Conservation (phyloP, 179 eudicot genomes). For the Gypsophila paniculata region DNA sequence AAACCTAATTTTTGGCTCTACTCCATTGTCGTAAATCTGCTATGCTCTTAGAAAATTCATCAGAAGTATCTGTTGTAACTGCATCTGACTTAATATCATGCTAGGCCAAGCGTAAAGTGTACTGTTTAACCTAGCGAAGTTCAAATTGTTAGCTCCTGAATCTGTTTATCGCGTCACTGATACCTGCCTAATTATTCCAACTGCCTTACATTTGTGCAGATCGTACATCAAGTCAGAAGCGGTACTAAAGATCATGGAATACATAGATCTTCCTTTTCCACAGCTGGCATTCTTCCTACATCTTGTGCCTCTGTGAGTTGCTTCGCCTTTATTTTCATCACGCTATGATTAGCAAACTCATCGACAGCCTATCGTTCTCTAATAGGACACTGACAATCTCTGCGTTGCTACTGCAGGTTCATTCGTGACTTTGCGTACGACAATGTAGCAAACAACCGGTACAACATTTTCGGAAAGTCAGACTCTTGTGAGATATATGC, state of each 20-base stretch:
- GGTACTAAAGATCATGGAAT: conserved; percentile 94
- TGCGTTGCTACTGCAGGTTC: conserved; percentile 43
- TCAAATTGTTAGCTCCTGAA: not conserved
- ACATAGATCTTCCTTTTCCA: conserved; percentile 83
- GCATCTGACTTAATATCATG: not conserved
- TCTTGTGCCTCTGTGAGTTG: conserved; percentile 78
- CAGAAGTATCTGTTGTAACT: too few relatives aligned
- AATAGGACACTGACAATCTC: not conserved
- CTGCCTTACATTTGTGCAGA: conserved; percentile 33
- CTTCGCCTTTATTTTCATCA: not conserved
- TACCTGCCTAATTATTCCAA: not conserved
- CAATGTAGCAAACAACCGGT: conserved; percentile 84
- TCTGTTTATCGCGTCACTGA: not conserved
- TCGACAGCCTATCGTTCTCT: too few relatives aligned
- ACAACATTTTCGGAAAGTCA: conserved; percentile 75
- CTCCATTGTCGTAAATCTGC: too few relatives aligned
- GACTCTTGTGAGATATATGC: conserved; percentile 74
- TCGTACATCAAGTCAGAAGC: conserved; percentile 92
- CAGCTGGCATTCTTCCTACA: conserved; percentile 79
- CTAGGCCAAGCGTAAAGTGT: not conserved
- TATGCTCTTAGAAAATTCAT: too few relatives aligned
- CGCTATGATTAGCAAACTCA: not conserved
- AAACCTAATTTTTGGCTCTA: too few relatives aligned
- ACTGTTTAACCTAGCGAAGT: not conserved
- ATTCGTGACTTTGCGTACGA: conserved; percentile 83